A percentile compares a stretch with the other conserved stretches of the same genome.
Evolutionary conservation across 2,329 filamentous ascomycete genomes (phyloP).

Genomic region (Penicillium fuscoglaucum): DNA sequence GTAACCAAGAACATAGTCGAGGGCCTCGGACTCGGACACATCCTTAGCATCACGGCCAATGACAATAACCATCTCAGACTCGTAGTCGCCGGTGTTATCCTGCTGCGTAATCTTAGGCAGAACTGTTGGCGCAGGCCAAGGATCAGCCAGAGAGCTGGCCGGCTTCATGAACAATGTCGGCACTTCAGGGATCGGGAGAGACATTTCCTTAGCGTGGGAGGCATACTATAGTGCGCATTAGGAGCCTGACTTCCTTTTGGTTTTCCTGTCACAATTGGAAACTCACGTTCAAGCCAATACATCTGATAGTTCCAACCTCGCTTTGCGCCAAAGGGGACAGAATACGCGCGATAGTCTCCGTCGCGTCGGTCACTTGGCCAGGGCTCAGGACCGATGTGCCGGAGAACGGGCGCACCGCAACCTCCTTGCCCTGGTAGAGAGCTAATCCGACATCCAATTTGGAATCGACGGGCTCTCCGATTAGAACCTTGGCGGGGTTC

Average conservation of each 20-base stretch:
- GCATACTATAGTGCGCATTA: conserved; percentile 41
- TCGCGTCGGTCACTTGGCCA: conserved; percentile 51
- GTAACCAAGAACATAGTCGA: conserved; percentile 64
- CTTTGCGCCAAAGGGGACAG: conserved; percentile 52
- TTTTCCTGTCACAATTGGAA: too few species aligned
- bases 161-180: conserved; percentile 63
- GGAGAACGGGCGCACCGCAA: conserved; percentile 58
- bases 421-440: conserved; percentile 57
- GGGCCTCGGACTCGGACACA: conserved; percentile 56
- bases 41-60: conserved; percentile 56
- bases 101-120: conserved; percentile 56
- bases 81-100: conserved; percentile 59
- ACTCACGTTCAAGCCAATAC: conserved; percentile 58
- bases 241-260: not conserved
- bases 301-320: conserved; percentile 59
- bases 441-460: conserved; percentile 59
- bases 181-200: conserved; percentile 53
- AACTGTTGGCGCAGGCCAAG: conserved; percentile 52
- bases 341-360: conserved; percentile 42
- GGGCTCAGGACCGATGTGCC: conserved; percentile 59
- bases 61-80: conserved; percentile 60
- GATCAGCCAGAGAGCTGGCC: conserved; percentile 54
- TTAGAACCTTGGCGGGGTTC: conserved; percentile 51
- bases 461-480: conserved; percentile 57
- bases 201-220: conserved; percentile 54